phyloP scores from a whole-genome alignment of 2,329 filamentous ascomycete species.

The Ceratocystis destructans region DNA sequence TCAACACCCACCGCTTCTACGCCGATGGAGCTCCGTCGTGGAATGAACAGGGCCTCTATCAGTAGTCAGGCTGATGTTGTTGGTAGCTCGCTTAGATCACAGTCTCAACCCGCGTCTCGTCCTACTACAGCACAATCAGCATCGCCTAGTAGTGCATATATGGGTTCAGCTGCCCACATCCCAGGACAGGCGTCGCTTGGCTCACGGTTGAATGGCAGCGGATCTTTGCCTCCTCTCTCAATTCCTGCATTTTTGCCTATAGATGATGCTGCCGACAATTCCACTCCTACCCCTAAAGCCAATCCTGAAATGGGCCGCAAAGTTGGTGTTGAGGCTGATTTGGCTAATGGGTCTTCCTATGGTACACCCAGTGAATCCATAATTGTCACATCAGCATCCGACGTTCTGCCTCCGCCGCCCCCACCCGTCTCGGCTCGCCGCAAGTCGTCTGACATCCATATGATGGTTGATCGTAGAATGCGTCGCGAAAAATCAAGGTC shows the following conservation, averaged over 20 bases:
- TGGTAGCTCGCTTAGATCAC: slow-evolving; percentile 46
- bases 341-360: not conserved
- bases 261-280: not conserved
- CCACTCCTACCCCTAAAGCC: slow-evolving; percentile 6
- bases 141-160: not conserved
- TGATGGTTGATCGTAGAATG: slow-evolving; percentile 40
- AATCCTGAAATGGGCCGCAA: not conserved
- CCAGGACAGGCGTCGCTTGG: slow-evolving; percentile 20
- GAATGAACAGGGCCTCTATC: slow-evolving; percentile 39
- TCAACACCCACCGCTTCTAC: not conserved
- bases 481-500: slow-evolving; percentile 38
- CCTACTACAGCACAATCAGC: slow-evolving; percentile 21
- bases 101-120: slow-evolving; percentile 51
- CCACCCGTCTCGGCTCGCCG: not conserved
- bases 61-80: slow-evolving; percentile 22
- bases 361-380: not conserved
- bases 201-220: not conserved
- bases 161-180: slow-evolving; percentile 21
- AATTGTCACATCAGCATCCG: not conserved
- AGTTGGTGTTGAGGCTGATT: not conserved
- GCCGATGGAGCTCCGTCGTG: slow-evolving; percentile 39
- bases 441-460: slow-evolving; percentile 39
- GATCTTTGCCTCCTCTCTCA: slow-evolving; percentile 18
- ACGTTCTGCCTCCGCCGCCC: slow-evolving; percentile 25
- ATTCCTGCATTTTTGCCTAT: slow-evolving; percentile 20